phyloP scores from a whole-genome alignment of 805 yeast genomes.

The Barnettozyma botsteinii region DNA sequence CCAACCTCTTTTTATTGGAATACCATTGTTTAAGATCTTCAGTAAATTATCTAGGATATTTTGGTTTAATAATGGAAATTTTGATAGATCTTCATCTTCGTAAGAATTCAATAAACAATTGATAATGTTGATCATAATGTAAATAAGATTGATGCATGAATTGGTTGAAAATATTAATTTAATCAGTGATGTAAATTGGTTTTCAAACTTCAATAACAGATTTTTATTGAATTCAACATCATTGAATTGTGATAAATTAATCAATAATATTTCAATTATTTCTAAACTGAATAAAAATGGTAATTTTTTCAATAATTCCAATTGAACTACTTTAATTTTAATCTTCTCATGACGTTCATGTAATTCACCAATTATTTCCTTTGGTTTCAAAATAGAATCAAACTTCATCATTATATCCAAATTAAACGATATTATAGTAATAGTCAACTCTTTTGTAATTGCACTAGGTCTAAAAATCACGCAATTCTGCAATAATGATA shows the following conservation, averaged over 20 bases:
- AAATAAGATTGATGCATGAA: conserved; percentile 48
- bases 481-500: conserved; percentile 50
- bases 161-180: conserved; percentile 40
- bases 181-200: conserved; percentile 27
- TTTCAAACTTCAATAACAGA: conserved; percentile 1
- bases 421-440: not conserved
- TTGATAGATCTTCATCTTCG: conserved; percentile 11
- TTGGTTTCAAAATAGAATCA: conserved; percentile 15
- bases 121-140: conserved; percentile 48
- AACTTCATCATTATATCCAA: conserved; percentile 22
- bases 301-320: conserved; percentile 44
- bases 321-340: conserved; percentile 34
- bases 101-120: conserved; percentile 33
- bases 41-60: conserved; percentile 28
- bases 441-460: conserved; percentile 30
- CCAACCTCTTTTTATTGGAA: conserved; percentile 35
- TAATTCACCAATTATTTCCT: conserved; percentile 23
- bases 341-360: conserved; percentile 18
- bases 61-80: conserved; percentile 11
- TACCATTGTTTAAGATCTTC: conserved; percentile 36
- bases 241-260: conserved; percentile 8
- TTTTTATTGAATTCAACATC: conserved; percentile 7
- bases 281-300: conserved; percentile 49
- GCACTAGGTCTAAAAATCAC: conserved; percentile 61
- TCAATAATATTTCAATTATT: conserved; percentile 42